Evolutionary conservation across 1,284 basidiomycete species (phyloP).

Genomic region (Tilletiopsis washingtonensis): DNA sequence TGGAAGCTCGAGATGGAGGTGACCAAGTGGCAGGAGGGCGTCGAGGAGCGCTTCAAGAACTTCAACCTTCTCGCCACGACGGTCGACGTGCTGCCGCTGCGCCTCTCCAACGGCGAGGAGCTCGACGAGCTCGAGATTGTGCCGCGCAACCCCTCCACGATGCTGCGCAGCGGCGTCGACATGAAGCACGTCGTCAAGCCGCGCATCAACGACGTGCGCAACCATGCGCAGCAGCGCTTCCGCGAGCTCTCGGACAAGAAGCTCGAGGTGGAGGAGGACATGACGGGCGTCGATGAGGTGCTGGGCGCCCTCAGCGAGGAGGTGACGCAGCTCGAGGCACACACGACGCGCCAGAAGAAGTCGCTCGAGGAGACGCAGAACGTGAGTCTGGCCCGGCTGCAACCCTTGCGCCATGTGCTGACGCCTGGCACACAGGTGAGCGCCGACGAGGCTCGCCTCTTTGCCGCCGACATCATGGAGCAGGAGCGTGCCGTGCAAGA

Average conservation of each 20-base stretch:
- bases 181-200: neutral
- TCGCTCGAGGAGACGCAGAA: neutral
- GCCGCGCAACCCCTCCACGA: neutral
- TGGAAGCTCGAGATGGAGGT: neutral
- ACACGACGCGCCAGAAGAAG: neutral
- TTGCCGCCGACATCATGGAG: neutral
- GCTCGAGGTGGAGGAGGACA: neutral
- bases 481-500: neutral
- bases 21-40: neutral
- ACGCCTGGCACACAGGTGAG: neutral
- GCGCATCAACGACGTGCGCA: neutral
- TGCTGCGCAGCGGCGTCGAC: neutral
- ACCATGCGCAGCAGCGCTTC: neutral
- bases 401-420: neutral
- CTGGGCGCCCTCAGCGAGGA: neutral
- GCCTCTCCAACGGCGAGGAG: neutral
- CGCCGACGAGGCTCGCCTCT: neutral
- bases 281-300: neutral
- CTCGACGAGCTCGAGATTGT: constrained; percentile 2
- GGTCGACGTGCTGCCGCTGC: neutral
- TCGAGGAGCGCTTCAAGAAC: constrained; percentile 2
- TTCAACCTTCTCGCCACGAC: constrained; percentile 2
- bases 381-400: neutral
- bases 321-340: neutral
- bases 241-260: neutral